phyloP scores from a whole-genome alignment of 352 stramenopile genomes.

The Phytophthora pisi region DNA sequence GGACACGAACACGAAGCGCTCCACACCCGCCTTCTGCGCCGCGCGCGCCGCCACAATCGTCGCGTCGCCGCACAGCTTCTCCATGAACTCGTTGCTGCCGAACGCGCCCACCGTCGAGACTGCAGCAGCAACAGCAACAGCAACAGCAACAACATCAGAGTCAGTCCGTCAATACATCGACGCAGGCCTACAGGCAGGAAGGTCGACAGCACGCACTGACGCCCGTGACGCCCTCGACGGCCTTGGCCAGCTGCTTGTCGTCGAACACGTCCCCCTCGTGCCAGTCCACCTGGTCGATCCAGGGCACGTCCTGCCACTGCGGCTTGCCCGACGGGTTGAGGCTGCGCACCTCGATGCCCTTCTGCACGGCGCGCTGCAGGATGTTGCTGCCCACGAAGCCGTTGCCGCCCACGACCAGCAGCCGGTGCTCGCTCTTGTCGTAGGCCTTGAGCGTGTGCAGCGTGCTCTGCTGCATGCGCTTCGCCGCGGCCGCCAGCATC shows the following conservation, averaged over 20 bases:
- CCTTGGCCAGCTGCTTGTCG: constrained; percentile 57
- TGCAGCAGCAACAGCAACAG: constrained; percentile 27
- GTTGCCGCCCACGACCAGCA: constrained; percentile 90
- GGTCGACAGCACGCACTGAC: constrained; percentile 60
- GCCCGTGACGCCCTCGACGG: constrained; percentile 74
- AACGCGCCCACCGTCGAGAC: constrained; percentile 91
- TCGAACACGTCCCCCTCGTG: constrained; percentile 88
- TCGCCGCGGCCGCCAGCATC: constrained; percentile 23
- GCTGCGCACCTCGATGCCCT: constrained; percentile 86
- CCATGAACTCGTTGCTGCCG: constrained; percentile 88
- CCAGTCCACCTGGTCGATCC: constrained; percentile 90
- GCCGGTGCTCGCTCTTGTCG: constrained; percentile 70
- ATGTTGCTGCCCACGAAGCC: constrained; percentile 93
- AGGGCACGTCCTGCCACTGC: constrained; percentile 75
- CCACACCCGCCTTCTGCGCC: constrained; percentile 70
- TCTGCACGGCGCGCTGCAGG: constrained; percentile 86
- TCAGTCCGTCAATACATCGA: not conserved
- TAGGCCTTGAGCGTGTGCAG: constrained; percentile 50
- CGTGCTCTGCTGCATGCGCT: constrained; percentile 35
- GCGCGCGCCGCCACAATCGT: constrained; percentile 80
- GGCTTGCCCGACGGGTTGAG: constrained; percentile 87
- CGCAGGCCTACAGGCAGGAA: not conserved
- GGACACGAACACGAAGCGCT: constrained; percentile 92
- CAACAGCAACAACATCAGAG: not conserved
- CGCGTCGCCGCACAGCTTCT: constrained; percentile 89